Evolutionary conservation across 2,329 filamentous ascomycete genomes (phyloP).

Genomic region (Chalaropsis ovoidea): DNA sequence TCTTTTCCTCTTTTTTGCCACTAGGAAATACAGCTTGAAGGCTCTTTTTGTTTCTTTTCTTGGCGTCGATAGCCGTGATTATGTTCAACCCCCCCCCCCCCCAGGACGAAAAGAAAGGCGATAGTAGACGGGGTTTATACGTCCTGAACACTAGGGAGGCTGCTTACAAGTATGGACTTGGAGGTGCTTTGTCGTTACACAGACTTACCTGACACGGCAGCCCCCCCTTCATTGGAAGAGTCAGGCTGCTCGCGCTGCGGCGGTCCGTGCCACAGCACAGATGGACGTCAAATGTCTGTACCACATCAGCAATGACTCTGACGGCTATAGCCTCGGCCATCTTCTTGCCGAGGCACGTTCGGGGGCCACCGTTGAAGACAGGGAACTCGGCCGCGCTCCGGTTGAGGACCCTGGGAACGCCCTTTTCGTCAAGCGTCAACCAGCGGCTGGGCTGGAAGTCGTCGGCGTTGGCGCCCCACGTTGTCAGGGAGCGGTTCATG

Average conservation of each 20-base stretch:
- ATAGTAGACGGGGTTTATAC: no score
- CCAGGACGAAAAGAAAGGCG: no score
- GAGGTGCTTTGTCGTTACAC: constrained; percentile 10
- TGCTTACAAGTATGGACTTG: neutral
- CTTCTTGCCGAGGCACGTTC: constrained; percentile 51
- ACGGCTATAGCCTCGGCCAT: constrained; percentile 54
- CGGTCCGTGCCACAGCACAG: constrained; percentile 32
- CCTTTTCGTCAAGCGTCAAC: constrained; percentile 32
- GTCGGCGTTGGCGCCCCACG: constrained; percentile 49
- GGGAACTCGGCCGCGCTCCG: constrained; percentile 47
- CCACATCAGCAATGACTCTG: constrained; percentile 44
- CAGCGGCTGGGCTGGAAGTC: constrained; percentile 49
- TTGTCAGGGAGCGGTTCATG: constrained; percentile 47
- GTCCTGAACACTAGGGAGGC: neutral
- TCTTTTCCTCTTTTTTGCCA: neutral
- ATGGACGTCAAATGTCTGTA: constrained; percentile 43
- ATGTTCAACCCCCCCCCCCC: no score
- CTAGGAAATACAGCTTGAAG: neutral
- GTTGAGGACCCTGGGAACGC: constrained; percentile 35
- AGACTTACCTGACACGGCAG: constrained; percentile 39
- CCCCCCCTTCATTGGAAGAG: constrained; percentile 53
- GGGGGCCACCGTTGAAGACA: constrained; percentile 55
- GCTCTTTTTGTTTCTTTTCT: neutral
- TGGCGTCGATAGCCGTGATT: neutral
- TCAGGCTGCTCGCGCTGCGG: constrained; percentile 46